These are phyloP conservation scores for Cladophialophora psammophila DNA, from an alignment of 2,329 filamentous ascomycete genomes.

Conservation along the genomic window DNA sequence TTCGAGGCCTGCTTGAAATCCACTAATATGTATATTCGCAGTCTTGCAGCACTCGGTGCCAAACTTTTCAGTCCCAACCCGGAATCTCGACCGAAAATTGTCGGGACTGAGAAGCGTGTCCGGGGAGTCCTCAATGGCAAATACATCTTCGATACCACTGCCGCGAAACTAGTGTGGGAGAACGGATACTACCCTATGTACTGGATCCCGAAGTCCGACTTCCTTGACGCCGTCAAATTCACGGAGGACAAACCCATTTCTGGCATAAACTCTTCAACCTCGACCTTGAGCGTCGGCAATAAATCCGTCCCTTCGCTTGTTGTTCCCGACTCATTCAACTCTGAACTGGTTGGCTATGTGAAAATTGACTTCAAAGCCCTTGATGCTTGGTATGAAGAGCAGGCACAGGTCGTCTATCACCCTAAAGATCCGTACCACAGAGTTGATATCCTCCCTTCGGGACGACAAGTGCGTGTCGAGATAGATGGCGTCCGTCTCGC, in stretches of 20 bases:
- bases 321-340: slow-evolving; percentile 36
- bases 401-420: slow-evolving; percentile 35
- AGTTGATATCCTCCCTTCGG: slow-evolving; percentile 38
- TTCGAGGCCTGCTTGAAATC: neutral
- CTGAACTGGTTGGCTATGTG: slow-evolving; percentile 37
- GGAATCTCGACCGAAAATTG: slow-evolving; percentile 35
- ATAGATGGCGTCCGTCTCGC: slow-evolving; percentile 37
- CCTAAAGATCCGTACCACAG: slow-evolving; percentile 41
- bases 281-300: slow-evolving; percentile 28
- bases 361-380: slow-evolving; percentile 41
- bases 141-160: slow-evolving; percentile 40
- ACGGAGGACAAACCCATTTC: slow-evolving; percentile 38
- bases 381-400: slow-evolving; percentile 41
- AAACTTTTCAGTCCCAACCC: slow-evolving; percentile 37
- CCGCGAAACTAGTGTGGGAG: slow-evolving; percentile 40
- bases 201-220: slow-evolving; percentile 36
- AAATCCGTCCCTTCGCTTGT: slow-evolving; percentile 33
- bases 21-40: slow-evolving; percentile 9
- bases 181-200: slow-evolving; percentile 39
- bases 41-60: slow-evolving; percentile 36
- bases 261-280: slow-evolving; percentile 35
- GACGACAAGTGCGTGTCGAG: slow-evolving; percentile 38
- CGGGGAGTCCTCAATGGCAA: slow-evolving; percentile 38
- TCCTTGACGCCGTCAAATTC: slow-evolving; percentile 35
- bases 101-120: slow-evolving; percentile 38